Evolutionary conservation across 352 stramenopile species (phyloP).

Genomic region (Globisporangium apiculatum): DNA sequence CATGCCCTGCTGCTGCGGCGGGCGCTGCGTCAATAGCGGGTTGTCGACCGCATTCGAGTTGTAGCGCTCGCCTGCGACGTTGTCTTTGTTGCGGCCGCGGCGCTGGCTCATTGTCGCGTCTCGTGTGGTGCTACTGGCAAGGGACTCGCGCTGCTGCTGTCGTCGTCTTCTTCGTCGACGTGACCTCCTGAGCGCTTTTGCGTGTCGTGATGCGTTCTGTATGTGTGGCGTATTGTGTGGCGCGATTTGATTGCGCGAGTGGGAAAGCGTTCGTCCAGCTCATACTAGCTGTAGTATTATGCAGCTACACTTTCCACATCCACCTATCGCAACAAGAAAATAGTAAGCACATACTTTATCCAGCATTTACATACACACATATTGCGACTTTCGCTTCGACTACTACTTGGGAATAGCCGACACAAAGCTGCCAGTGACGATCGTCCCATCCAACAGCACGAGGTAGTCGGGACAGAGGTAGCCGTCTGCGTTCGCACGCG

Average conservation of each 20-base stretch:
- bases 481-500: slow-evolving; percentile 34
- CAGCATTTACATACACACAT: too few species aligned
- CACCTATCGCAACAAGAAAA: too few species aligned
- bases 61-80: slow-evolving; percentile 76
- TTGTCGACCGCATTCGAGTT: slow-evolving; percentile 71
- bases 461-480: slow-evolving; percentile 73
- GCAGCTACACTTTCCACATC: too few species aligned
- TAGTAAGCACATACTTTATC: too few species aligned
- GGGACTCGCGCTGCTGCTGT: too few species aligned
- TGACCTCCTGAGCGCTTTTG: too few species aligned
- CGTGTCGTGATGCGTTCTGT: not conserved
- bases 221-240: not conserved
- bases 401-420: slow-evolving; percentile 24
- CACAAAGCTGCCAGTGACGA: slow-evolving; percentile 53
- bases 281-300: too few species aligned
- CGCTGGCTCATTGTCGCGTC: slow-evolving; percentile 18
- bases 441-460: slow-evolving; percentile 49
- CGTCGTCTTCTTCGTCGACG: not conserved
- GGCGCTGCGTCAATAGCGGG: slow-evolving; percentile 14
- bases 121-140: not conserved
- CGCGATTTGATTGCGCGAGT: not conserved
- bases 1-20: slow-evolving; percentile 17
- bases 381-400: too few species aligned
- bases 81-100: slow-evolving; percentile 66
- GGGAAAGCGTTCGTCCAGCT: too few species aligned